Conservation (phyloP, 2,329 filamentous ascomycete species). For the Fusarium sp. region DNA sequence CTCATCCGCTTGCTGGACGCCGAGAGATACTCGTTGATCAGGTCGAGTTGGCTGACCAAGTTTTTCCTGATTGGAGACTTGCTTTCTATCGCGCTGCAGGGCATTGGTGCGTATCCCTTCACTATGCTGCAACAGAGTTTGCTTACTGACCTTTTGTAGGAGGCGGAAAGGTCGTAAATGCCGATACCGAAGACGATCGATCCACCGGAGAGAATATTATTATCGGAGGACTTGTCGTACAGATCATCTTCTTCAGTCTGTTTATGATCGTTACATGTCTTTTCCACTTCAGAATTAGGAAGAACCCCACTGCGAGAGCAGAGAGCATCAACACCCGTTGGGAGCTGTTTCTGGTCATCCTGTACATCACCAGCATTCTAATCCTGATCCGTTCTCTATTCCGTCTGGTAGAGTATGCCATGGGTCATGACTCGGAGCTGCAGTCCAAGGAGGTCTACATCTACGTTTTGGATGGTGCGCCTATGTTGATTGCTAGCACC, state of each 20-base stretch:
- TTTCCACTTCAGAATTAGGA: slow-evolving; percentile 24
- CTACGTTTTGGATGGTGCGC: slow-evolving; percentile 49
- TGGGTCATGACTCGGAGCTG: slow-evolving; percentile 44
- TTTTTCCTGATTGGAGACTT: slow-evolving; percentile 62
- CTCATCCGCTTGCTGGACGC: slow-evolving; percentile 51
- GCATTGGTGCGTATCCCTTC: slow-evolving; percentile 14
- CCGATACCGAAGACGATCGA: slow-evolving; percentile 30
- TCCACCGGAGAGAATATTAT: slow-evolving; percentile 57
- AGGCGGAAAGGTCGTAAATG: slow-evolving; percentile 18
- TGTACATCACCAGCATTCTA: slow-evolving; percentile 37
- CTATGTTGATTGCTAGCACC: slow-evolving; percentile 39
- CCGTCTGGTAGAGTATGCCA: slow-evolving; percentile 54
- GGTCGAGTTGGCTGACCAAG: slow-evolving; percentile 57
- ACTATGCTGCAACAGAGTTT: neutral
- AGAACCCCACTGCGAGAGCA: neutral
- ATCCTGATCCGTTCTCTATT: slow-evolving; percentile 55
- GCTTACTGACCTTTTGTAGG: neutral
- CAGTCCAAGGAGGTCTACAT: slow-evolving; percentile 47
- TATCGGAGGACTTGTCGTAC: slow-evolving; percentile 62
- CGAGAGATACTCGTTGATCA: slow-evolving; percentile 53
- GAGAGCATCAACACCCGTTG: neutral
- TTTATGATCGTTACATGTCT: slow-evolving; percentile 58
- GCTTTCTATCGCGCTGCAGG: slow-evolving; percentile 51
- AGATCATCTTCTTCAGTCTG: slow-evolving; percentile 64
- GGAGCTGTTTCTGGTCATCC: slow-evolving; percentile 40